Evolutionary conservation across 2,329 filamentous ascomycete species (phyloP), one percentile per base, ranked within the genome.

Genomic region (Epichloe uncinata): DNA sequence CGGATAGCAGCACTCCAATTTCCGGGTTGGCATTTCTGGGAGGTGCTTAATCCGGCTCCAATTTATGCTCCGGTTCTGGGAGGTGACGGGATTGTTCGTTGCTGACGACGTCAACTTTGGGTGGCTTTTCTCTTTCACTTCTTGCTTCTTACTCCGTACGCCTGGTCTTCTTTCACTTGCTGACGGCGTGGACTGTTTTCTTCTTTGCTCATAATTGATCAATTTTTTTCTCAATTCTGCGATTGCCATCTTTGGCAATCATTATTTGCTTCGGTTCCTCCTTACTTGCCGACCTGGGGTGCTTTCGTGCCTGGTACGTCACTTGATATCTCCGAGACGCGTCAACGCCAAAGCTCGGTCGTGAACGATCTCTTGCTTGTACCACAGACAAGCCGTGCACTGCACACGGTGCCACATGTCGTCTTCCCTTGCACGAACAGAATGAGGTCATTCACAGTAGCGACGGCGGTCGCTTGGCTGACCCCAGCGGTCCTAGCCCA

Each of bases 361-460:
- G 37, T 18, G 16, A 20, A 3, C 18, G 38, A 41, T 18, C 20
- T 18, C 20, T 30, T 26, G n/a, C 30, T n/a, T 12, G 41, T 37
- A 26, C 13, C 20, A 12, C 42, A 12, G 13, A 26, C 16, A 36
- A 45, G 11, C 35, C 18, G 16, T 30, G 35, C 5, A 30, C 34
- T 18, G 20, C 16, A 13, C 36, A 20, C 8, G 15, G 2, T 8
- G 26, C 18, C 22, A 12, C n/a, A 38, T 22, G 38, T 42, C 41
- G 33, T 44, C 22, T 13, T 22, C 26, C 26, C 26, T 9, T 30
- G 35, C 18, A 30, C 30, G 46, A 47, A 26, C 42, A 18, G 36
- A 34, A 64, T 64, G 62, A 61, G 57, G 54, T 48, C 56, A 43
- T 53, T 47, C 38, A 42, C 48, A n/a, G 43, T 43, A 35, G 50